Evolutionary conservation across 306 rosid species (phyloP).

Genomic region (Begonia loranthoides): DNA sequence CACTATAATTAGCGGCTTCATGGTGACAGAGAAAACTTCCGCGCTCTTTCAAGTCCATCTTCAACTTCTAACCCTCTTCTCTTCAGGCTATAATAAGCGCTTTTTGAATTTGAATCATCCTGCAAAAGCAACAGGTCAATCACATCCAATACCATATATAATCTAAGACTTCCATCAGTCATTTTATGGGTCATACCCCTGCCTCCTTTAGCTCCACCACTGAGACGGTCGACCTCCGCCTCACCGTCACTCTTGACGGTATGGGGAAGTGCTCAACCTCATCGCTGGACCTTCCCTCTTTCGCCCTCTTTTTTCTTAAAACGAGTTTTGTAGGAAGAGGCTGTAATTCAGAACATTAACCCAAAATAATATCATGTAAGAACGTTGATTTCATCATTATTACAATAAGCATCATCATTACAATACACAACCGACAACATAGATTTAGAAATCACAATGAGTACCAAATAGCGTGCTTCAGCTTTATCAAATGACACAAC

Average conservation of each 20-base stretch:
- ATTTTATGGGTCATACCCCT: slow-evolving; percentile 27
- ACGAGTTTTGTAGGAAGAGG: slow-evolving; percentile 91
- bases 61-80: slow-evolving; percentile 50
- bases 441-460: slow-evolving; percentile 3
- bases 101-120: slow-evolving; percentile 50
- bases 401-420: not conserved
- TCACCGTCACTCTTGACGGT: slow-evolving; percentile 72
- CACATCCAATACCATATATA: too few species aligned
- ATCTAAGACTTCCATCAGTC: not conserved
- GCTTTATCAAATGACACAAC: slow-evolving; percentile 73
- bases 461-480: slow-evolving; percentile 85
- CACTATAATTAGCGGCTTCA: slow-evolving; percentile 66
- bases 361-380: not conserved
- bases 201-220: slow-evolving; percentile 62
- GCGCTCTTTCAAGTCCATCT: slow-evolving; percentile 51
- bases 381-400: not conserved
- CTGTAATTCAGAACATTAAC: slow-evolving; percentile 28
- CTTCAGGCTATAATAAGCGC: slow-evolving; percentile 22
- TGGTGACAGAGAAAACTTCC: slow-evolving; percentile 30
- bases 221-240: slow-evolving; percentile 62
- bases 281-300: slow-evolving; percentile 72
- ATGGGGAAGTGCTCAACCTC: slow-evolving; percentile 77
- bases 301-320: slow-evolving; percentile 83
- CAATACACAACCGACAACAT: slow-evolving; percentile 4
- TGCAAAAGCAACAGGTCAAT: slow-evolving; percentile 16